phyloP scores from a whole-genome alignment of 352 stramenopile species.

The Phytophthora parvispora region DNA sequence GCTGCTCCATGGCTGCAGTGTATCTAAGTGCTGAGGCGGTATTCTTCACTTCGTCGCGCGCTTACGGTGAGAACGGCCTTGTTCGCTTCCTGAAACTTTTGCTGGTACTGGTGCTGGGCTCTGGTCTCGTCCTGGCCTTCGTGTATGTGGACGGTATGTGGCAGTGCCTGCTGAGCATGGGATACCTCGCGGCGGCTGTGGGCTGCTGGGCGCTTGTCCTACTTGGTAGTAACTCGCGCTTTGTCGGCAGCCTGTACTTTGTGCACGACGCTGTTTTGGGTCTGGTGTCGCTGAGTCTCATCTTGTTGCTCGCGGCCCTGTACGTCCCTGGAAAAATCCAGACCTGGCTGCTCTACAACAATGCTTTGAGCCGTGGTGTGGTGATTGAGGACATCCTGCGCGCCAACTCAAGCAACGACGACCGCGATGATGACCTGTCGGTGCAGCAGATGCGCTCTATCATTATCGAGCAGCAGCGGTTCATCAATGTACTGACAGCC shows the following conservation, averaged over 20 bases:
- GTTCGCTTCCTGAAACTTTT: slow-evolving; percentile 81
- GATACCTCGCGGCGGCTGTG: slow-evolving; percentile 94
- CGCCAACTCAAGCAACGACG: slow-evolving; percentile 73
- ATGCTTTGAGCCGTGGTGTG: slow-evolving; percentile 96
- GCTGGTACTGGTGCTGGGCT: slow-evolving; percentile 79
- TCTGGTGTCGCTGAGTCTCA: slow-evolving; percentile 93
- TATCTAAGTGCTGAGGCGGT: slow-evolving; percentile 77
- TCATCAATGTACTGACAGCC: slow-evolving; percentile 71
- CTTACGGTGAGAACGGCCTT: slow-evolving; percentile 64
- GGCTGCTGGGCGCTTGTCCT: slow-evolving; percentile 87
- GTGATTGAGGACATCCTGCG: slow-evolving; percentile 98
- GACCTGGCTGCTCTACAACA: slow-evolving; percentile 98
- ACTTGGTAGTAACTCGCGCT: slow-evolving; percentile 89
- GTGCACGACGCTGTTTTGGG: slow-evolving; percentile 96
- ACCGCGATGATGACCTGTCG: slow-evolving; percentile 77
- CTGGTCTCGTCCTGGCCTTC: slow-evolving; percentile 79
- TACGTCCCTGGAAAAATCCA: slow-evolving; percentile 95
- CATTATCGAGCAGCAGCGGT: slow-evolving; percentile 83
- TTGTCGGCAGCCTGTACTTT: slow-evolving; percentile 95
- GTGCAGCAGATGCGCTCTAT: slow-evolving; percentile 83
- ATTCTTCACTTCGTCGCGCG: slow-evolving; percentile 66
- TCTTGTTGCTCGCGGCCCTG: slow-evolving; percentile 93
- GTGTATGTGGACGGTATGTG: slow-evolving; percentile 88
- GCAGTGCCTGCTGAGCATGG: slow-evolving; percentile 91
- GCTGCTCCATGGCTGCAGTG: slow-evolving; percentile 52